A percentile compares a stretch with the other conserved stretches of the same genome.
phyloP scores from a whole-genome alignment of 169 alveolate species.

The Theileria annulata region DNA sequence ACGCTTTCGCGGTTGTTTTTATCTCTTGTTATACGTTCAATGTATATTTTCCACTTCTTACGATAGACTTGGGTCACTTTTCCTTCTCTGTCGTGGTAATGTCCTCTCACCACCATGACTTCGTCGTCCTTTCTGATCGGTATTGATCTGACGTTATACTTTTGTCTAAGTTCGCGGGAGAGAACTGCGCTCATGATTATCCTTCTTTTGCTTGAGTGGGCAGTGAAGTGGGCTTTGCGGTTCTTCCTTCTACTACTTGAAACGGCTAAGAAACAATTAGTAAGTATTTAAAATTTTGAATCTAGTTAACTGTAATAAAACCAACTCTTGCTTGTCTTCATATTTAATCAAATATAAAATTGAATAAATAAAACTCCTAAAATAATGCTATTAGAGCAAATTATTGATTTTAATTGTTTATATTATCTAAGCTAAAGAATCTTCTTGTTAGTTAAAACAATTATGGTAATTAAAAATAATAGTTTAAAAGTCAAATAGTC shows the following conservation, averaged over 20 bases:
- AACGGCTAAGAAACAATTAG: constrained; percentile 67
- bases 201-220: constrained; percentile 96
- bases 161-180: constrained; percentile 93
- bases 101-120: constrained; percentile 96
- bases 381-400: background rate
- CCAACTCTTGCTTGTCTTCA: constrained; percentile 66
- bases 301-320: background rate
- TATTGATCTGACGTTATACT: constrained; percentile 93
- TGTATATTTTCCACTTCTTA: constrained; percentile 94
- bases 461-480: background rate
- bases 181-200: constrained; percentile 96
- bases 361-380: background rate
- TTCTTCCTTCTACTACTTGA: constrained; percentile 91
- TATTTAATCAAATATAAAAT: constrained; percentile 29
- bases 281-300: background rate
- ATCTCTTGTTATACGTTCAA: constrained; percentile 95
- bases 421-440: background rate
- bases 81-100: constrained; percentile 95
- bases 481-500: background rate
- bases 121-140: constrained; percentile 99
- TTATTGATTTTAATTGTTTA: background rate
- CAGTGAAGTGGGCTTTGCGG: constrained; percentile 97
- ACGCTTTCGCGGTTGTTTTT: constrained; percentile 88
- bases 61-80: constrained; percentile 96
- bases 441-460: background rate